Conservation (phyloP, 129 eudicot species). For the Flaveria robusta region DNA sequence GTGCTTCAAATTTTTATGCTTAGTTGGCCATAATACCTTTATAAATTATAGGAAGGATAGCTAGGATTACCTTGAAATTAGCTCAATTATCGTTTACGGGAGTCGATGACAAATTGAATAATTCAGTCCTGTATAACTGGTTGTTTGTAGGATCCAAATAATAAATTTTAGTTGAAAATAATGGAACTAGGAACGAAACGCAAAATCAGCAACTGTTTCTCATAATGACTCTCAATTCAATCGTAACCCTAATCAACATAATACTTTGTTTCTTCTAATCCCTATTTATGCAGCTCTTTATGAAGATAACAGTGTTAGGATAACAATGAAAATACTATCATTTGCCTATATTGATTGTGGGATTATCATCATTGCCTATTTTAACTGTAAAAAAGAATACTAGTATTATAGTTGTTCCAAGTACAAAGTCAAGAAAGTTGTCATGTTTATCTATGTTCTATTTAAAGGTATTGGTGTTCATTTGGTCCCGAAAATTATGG, state of each 20-base stretch:
- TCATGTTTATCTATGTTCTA: not conserved
- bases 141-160: not conserved
- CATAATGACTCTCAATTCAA: not conserved
- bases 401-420: not conserved
- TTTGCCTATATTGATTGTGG: not conserved
- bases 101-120: too few species aligned
- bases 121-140: not conserved
- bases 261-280: not conserved
- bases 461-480: conserved; percentile 92
- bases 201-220: too few species aligned
- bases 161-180: not conserved
- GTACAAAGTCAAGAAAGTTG: conserved; percentile 2
- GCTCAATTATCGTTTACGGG: not conserved
- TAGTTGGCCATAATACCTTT: not conserved
- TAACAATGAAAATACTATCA: not conserved
- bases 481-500: conserved; percentile 98
- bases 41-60: not conserved
- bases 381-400: too few species aligned
- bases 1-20: not conserved
- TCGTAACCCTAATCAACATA: not conserved
- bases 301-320: not conserved
- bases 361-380: too few species aligned
- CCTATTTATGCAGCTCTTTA: not conserved
- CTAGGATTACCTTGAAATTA: not conserved
- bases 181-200: not conserved